Evolutionary conservation across 768 basidiomycete species (phyloP), one percentile per base, ranked within the genome.

Genomic region (Macrolepiota albuminosa): DNA sequence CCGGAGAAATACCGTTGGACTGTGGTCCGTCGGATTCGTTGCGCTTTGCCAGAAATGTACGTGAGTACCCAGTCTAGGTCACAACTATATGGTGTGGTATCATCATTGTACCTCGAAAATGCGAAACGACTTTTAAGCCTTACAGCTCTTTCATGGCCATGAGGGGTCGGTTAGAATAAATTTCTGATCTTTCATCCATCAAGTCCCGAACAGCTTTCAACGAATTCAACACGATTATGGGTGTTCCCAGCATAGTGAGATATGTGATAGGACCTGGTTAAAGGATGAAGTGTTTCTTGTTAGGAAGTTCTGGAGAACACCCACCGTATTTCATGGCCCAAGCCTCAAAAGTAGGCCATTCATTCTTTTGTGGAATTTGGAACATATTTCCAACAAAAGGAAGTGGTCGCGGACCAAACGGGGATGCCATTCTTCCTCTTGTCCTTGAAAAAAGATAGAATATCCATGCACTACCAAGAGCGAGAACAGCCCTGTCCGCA

Each of bases 381-480:
- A 67, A 64, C 61, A 67, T 65, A 57, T 67, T 67, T 14, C 66
- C 64, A 50, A 67, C 58, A 1, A 67, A 60, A 57, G 66, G 66
- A 24, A 67, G 61, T 34, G 62, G 60, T 54, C 61, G 58, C 29
- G 64, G 66, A 31, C 66, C 66, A 58, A 61, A 61, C 2, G 66
- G 66, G 40, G 60, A 49, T 48, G 64, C 60, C 39, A 39, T 54
- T 60, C 50, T 61, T 36, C 55, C 49, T 56, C 34, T 53, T n/a
- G 50, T 37, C 60, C 56, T 52, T 18, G 40, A 52, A 31, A 61
- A 50, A 51, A 61, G 36, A 61, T 57, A 61, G 39, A 53, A 33
- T 13, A 61, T 34, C 56, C 49, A 61, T 47, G 51, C 60, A 40
- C 21, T 16, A 37, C 50, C 43, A 29, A 61, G 55, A 37, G 42